phyloP scores from a whole-genome alignment of 352 stramenopile genomes.

The Phytophthora colocasiae region DNA sequence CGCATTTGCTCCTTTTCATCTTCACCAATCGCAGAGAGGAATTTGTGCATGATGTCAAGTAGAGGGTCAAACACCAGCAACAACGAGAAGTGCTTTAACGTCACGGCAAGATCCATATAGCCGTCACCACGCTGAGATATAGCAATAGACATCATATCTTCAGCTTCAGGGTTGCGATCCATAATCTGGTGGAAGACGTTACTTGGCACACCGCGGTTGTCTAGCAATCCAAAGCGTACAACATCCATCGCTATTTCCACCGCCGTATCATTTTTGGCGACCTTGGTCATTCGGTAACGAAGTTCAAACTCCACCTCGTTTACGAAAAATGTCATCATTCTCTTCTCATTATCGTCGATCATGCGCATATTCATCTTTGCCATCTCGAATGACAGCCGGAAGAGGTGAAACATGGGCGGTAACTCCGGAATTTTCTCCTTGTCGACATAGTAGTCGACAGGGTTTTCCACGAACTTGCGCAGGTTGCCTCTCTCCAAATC shows the following conservation, averaged over 20 bases:
- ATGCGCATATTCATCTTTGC: conserved; percentile 54
- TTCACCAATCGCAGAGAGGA: conserved; percentile 67
- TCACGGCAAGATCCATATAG: conserved; percentile 63
- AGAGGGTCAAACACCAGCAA: conserved; percentile 84
- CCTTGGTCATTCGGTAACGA: conserved; percentile 55
- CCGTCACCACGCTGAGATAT: conserved; percentile 57
- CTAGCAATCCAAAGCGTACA: conserved; percentile 72
- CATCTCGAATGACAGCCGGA: conserved; percentile 68
- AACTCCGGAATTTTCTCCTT: conserved; percentile 48
- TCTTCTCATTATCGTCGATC: conserved; percentile 54
- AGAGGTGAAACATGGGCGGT: conserved; percentile 63
- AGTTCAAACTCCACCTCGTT: conserved; percentile 56
- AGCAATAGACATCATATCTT: conserved; percentile 60
- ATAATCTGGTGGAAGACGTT: conserved; percentile 84
- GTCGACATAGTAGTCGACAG: conserved; percentile 66
- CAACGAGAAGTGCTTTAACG: conserved; percentile 69
- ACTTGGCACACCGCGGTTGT: conserved; percentile 62
- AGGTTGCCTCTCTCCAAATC: conserved; percentile 60
- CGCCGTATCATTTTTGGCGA: conserved; percentile 44
- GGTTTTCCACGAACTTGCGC: conserved; percentile 67
- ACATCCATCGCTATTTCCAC: conserved; percentile 59
- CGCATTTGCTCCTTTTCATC: conserved; percentile 79
- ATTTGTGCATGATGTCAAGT: conserved; percentile 56
- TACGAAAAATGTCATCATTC: conserved; percentile 67
- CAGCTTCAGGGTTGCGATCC: conserved; percentile 73